Conservation (phyloP, 164 flowering plant genomes). For the Euptelea pleiosperma region DNA sequence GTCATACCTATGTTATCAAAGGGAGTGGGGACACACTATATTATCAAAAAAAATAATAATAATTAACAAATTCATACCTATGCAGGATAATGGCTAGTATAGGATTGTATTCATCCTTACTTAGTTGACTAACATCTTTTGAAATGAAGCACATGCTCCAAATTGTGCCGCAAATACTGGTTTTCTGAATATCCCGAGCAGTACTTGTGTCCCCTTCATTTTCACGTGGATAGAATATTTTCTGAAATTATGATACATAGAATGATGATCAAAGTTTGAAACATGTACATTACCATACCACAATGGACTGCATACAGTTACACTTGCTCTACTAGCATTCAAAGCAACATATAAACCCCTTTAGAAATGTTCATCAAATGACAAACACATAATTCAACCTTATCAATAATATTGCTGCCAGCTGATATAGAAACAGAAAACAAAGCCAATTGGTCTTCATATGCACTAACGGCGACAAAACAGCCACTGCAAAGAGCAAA, state of each 20-base stretch:
- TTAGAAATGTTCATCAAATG: constrained; percentile 2
- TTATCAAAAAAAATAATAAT: too few relatives aligned
- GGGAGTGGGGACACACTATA: too few relatives aligned
- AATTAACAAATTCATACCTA: constrained; percentile 39
- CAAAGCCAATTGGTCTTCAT: constrained; percentile 70
- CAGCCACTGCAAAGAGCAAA: constrained; percentile 55
- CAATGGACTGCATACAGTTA: constrained; percentile 2
- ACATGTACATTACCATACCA: constrained; percentile 6
- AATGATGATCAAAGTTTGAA: constrained; percentile 17
- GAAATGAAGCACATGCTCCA: constrained; percentile 98
- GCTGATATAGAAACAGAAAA: constrained; percentile 61
- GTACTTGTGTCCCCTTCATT: constrained; percentile 34
- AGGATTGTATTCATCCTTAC: constrained; percentile 44
- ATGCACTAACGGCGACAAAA: constrained; percentile 83
- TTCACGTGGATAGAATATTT: constrained; percentile 64
- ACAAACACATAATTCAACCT: constrained; percentile 40
- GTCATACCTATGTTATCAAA: constrained; percentile 47
- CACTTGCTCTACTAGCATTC: constrained; percentile 6
- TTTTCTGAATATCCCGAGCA: constrained; percentile 28
- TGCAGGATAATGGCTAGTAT: constrained; percentile 72
- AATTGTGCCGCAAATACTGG: constrained; percentile 64
- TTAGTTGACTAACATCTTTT: constrained; percentile 34
- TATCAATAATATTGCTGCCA: constrained; percentile 55
- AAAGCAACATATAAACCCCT: not conserved
- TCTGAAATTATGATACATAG: constrained; percentile 42